Evolutionary conservation across 352 stramenopile genomes (phyloP).

Genomic region (Phytophthora meadii): DNA sequence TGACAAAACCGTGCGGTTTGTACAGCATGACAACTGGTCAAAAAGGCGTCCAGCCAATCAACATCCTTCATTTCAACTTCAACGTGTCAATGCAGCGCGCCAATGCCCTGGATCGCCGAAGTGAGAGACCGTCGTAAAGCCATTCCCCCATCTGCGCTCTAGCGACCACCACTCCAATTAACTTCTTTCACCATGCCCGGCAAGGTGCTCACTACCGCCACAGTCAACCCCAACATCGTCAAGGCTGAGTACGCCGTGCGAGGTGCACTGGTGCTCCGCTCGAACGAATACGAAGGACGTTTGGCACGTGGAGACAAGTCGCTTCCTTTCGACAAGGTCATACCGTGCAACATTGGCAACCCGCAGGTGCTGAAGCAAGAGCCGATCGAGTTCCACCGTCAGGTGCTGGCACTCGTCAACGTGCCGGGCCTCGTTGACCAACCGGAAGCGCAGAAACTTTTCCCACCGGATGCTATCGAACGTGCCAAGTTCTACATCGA

Average conservation of each 20-base stretch:
- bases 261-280: constrained; percentile 85
- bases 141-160: constrained; percentile 5
- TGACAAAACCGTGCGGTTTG: constrained; percentile 2
- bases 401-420: constrained; percentile 93
- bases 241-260: constrained; percentile 91
- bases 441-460: constrained; percentile 79
- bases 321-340: constrained; percentile 77
- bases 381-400: constrained; percentile 93
- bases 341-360: constrained; percentile 22
- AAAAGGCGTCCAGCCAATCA: constrained; percentile 10
- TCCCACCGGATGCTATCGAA: constrained; percentile 86
- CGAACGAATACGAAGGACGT: constrained; percentile 77
- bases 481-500: constrained; percentile 90
- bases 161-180: neutral
- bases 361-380: constrained; percentile 69
- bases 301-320: constrained; percentile 65
- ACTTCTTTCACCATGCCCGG: constrained; percentile 1
- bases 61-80: neutral
- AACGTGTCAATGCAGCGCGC: constrained; percentile 11
- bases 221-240: constrained; percentile 77
- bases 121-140: neutral
- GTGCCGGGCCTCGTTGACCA: constrained; percentile 88
- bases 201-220: constrained; percentile 18
- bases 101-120: constrained; percentile 8
- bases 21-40: neutral